phyloP scores from a whole-genome alignment of 805 yeast species.

The Metschnikowia sp. region DNA sequence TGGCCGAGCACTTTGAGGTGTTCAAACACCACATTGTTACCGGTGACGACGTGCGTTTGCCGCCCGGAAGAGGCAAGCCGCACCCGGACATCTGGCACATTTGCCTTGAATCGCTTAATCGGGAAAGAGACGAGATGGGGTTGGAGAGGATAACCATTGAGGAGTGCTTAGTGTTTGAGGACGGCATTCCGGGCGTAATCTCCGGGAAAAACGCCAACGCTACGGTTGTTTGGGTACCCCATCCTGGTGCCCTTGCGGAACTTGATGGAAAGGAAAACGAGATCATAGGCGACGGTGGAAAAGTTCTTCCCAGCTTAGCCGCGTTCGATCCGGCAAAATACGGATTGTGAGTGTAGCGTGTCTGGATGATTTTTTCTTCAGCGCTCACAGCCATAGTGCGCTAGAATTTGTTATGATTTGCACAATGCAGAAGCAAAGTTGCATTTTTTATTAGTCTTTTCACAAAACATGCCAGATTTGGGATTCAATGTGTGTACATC shows the following conservation, averaged over 20 bases:
- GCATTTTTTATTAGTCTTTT: no score
- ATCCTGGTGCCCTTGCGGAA: constrained; percentile 61
- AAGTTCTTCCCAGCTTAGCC: constrained; percentile 26
- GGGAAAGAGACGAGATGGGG: constrained; percentile 41
- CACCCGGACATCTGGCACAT: constrained; percentile 87
- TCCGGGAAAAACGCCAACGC: constrained; percentile 85
- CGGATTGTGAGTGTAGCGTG: constrained; percentile 8
- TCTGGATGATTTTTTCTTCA: no score
- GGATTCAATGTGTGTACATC: no score
- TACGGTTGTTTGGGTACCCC: constrained; percentile 93
- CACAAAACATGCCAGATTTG: no score
- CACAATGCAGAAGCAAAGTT: no score
- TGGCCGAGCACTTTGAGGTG: constrained; percentile 56
- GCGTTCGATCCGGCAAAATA: constrained; percentile 17
- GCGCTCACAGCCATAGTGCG: no score
- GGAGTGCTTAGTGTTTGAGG: constrained; percentile 91
- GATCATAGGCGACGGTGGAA: constrained; percentile 52
- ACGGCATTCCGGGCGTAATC: constrained; percentile 86
- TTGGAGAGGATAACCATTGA: constrained; percentile 54
- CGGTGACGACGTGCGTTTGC: constrained; percentile 85
- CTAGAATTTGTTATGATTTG: neutral
- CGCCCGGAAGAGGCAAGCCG: constrained; percentile 89
- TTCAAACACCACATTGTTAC: constrained; percentile 70
- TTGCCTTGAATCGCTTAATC: constrained; percentile 70
- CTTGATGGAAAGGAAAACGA: constrained; percentile 49